phyloP scores from a whole-genome alignment of 2,329 filamentous ascomycete genomes.

The Pezicula radicicola region DNA sequence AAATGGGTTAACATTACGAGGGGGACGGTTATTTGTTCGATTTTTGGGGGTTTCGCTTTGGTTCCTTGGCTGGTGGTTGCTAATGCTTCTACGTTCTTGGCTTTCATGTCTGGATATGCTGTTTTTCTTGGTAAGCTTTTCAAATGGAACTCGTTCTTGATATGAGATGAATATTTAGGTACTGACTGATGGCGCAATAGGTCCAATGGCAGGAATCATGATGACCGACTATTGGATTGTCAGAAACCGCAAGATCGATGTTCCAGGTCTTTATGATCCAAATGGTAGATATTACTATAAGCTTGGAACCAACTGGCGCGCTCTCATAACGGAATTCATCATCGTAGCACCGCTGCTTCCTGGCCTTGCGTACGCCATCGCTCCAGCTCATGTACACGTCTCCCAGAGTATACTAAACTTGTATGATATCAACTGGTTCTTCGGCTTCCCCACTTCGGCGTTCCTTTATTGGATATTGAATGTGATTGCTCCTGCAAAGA shows the following conservation, averaged over 20 bases:
- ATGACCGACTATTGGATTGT: conserved; percentile 53
- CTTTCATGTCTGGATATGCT: conserved; percentile 23
- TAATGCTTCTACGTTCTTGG: conserved; percentile 18
- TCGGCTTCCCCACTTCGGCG: too few species aligned
- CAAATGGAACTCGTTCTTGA: too few species aligned
- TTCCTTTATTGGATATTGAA: too few species aligned
- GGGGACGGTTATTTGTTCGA: conserved; percentile 37
- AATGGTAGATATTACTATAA: background rate
- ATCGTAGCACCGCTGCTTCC: too few species aligned
- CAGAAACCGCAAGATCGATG: conserved; percentile 25
- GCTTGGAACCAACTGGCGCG: background rate
- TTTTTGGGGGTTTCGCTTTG: conserved; percentile 39
- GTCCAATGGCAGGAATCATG: conserved; percentile 54
- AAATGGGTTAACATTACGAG: conserved; percentile 45
- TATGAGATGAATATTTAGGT: background rate
- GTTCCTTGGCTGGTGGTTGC: conserved; percentile 43
- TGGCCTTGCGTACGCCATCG: too few species aligned
- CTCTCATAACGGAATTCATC: too few species aligned
- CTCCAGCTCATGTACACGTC: too few species aligned
- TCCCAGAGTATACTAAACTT: too few species aligned
- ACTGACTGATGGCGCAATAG: conserved; percentile 38
- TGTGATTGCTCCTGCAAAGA: too few species aligned
- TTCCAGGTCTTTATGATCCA: conserved; percentile 25
- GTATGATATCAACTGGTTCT: too few species aligned
- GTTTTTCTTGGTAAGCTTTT: conserved; percentile 19